phyloP scores from a whole-genome alignment of 768 basidiomycete genomes.

The Hirschioporus abietinus region DNA sequence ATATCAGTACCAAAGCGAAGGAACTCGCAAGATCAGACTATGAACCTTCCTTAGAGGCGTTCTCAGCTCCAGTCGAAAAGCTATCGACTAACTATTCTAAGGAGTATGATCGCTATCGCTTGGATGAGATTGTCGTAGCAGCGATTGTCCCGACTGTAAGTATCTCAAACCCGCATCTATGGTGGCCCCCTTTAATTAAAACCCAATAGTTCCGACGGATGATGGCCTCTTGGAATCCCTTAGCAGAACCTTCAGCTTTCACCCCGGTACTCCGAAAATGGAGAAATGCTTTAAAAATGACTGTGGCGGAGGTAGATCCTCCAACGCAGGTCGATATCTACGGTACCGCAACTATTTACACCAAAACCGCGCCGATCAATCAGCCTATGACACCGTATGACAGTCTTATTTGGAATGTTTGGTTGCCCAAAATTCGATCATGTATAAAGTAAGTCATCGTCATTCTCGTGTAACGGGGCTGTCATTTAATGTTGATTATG shows the following conservation, averaged over 20 bases:
- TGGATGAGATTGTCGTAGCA: conserved; percentile 92
- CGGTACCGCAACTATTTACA: conserved; percentile 37
- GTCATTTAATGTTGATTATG: background rate
- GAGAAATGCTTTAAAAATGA: conserved; percentile 63
- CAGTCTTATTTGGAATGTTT: conserved; percentile 88
- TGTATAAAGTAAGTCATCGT: conserved; percentile 59
- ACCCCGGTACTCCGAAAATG: conserved; percentile 63
- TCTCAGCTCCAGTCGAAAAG: conserved; percentile 66
- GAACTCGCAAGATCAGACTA: conserved; percentile 54
- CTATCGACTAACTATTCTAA: conserved; percentile 61
- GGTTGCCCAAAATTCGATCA: conserved; percentile 93
- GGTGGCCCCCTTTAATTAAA: background rate
- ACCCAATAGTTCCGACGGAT: conserved; percentile 55
- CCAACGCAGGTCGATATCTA: conserved; percentile 50
- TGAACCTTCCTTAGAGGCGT: conserved; percentile 67
- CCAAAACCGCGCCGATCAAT: conserved; percentile 40
- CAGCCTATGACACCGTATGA: conserved; percentile 92
- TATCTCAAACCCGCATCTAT: conserved; percentile 6
- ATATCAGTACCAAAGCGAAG: conserved; percentile 60
- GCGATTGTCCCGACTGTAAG: conserved; percentile 77
- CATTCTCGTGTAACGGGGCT: background rate
- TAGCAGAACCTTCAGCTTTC: conserved; percentile 66
- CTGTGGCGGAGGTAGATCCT: conserved; percentile 35
- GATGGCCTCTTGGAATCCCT: conserved; percentile 76
- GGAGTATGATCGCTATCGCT: conserved; percentile 72